These are phyloP conservation scores for Darksidea phi DNA, from an alignment of 495 filamentous ascomycete species.

Conservation along the genomic window DNA sequence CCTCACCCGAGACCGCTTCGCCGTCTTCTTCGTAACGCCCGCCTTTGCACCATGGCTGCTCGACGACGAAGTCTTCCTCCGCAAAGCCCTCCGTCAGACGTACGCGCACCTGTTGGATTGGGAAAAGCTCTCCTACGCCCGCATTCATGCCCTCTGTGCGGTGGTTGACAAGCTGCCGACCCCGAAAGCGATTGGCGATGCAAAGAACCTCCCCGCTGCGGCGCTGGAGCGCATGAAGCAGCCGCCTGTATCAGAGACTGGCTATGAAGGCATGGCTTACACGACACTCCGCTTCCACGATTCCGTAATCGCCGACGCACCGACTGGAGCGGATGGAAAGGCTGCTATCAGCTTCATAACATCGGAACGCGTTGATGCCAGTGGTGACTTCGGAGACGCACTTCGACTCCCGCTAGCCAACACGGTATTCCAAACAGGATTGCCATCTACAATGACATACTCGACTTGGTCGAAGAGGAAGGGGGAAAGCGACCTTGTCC, in stretches of 20 bases:
- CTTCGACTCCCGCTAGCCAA: slow-evolving; percentile 62
- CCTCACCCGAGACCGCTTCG: neutral
- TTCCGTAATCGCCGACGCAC: neutral
- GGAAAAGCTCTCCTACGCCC: neutral
- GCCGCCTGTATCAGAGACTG: slow-evolving; percentile 20
- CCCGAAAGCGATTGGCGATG: neutral
- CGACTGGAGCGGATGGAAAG: neutral
- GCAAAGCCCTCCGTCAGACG: slow-evolving; percentile 12
- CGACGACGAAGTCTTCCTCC: slow-evolving; percentile 26
- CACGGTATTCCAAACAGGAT: slow-evolving; percentile 72
- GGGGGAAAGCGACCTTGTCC: neutral
- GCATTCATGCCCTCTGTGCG: slow-evolving; percentile 25
- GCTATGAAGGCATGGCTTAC: slow-evolving; percentile 32
- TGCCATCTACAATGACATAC: slow-evolving; percentile 58
- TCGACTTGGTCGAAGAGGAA: slow-evolving; percentile 52
- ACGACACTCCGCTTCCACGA: neutral
- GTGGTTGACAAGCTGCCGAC: slow-evolving; percentile 35
- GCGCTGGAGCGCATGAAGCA: neutral
- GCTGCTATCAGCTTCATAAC: slow-evolving; percentile 6
- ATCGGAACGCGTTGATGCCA: neutral
- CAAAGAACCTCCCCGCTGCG: neutral
- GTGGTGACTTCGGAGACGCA: neutral
- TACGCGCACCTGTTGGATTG: neutral
- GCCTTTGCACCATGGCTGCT: slow-evolving; percentile 33
- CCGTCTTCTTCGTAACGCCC: slow-evolving; percentile 32